Evolutionary conservation across 2,329 filamentous ascomycete species (phyloP).

Genomic region (Talaromyces islandicus): DNA sequence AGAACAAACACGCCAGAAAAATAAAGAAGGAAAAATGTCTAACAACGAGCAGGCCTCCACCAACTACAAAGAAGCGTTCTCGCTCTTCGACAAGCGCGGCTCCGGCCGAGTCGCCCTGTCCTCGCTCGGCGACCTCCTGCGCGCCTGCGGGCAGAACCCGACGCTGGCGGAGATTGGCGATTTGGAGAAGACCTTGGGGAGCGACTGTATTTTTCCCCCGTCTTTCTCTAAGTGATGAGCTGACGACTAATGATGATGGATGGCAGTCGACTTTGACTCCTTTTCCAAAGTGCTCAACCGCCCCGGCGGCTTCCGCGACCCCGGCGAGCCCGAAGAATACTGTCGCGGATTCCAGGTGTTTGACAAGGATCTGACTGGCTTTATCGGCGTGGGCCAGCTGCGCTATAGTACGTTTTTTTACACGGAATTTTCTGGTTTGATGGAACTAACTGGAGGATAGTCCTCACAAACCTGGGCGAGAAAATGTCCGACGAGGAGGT

Average conservation of each 20-base stretch:
- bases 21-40: conserved; percentile 17
- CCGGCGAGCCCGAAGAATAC: conserved; percentile 96
- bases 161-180: conserved; percentile 89
- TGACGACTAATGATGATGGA: neutral
- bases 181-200: conserved; percentile 80
- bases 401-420: conserved; percentile 61
- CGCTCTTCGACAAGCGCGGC: conserved; percentile 98
- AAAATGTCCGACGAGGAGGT: conserved; percentile 99
- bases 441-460: conserved; percentile 32
- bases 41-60: conserved; percentile 59
- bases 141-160: conserved; percentile 96
- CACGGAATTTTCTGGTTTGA: neutral
- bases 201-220: conserved; percentile 74
- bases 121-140: conserved; percentile 84
- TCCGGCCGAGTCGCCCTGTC: conserved; percentile 85
- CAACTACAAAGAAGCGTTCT: conserved; percentile 99
- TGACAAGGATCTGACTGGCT: conserved; percentile 97
- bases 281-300: conserved; percentile 97
- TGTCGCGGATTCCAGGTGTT: conserved; percentile 99
- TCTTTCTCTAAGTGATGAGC: neutral
- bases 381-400: conserved; percentile 94
- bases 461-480: conserved; percentile 95
- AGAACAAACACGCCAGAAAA: neutral
- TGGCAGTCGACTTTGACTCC: conserved; percentile 88
- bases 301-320: conserved; percentile 95